These are phyloP conservation scores for Thymus mandschuricus DNA, from an alignment of 257 asterid genomes.

Conservation along the genomic window DNA sequence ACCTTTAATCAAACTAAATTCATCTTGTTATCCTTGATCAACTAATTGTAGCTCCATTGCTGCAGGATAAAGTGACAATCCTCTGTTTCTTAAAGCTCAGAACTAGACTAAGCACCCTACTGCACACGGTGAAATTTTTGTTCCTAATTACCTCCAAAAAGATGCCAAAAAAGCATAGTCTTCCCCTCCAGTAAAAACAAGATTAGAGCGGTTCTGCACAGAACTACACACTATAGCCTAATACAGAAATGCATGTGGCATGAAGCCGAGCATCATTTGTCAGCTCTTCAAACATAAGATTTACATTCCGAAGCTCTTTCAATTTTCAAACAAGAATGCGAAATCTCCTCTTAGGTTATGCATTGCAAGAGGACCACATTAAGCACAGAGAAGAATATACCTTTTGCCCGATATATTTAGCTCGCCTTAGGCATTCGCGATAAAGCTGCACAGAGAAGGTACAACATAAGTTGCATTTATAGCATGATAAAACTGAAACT, in stretches of 20 bases:
- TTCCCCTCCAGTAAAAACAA: neutral
- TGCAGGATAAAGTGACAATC: neutral
- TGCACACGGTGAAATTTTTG: neutral
- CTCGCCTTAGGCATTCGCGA: slow-evolving; percentile 91
- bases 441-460: slow-evolving; percentile 63
- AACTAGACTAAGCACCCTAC: neutral
- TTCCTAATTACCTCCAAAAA: slow-evolving; percentile 1
- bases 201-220: neutral
- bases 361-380: neutral
- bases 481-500: neutral
- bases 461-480: neutral
- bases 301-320: neutral
- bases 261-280: slow-evolving; percentile 15
- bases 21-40: neutral
- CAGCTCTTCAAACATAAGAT: slow-evolving; percentile 6
- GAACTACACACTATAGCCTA: neutral
- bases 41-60: neutral
- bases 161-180: neutral
- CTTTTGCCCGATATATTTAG: slow-evolving; percentile 85
- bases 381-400: slow-evolving; percentile 39
- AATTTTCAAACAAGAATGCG: neutral
- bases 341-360: neutral
- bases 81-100: neutral
- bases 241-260: neutral
- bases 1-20: neutral